These are phyloP conservation scores for Alternaria burnsii DNA, from an alignment of 2,329 filamentous ascomycete species.

Conservation along the genomic window DNA sequence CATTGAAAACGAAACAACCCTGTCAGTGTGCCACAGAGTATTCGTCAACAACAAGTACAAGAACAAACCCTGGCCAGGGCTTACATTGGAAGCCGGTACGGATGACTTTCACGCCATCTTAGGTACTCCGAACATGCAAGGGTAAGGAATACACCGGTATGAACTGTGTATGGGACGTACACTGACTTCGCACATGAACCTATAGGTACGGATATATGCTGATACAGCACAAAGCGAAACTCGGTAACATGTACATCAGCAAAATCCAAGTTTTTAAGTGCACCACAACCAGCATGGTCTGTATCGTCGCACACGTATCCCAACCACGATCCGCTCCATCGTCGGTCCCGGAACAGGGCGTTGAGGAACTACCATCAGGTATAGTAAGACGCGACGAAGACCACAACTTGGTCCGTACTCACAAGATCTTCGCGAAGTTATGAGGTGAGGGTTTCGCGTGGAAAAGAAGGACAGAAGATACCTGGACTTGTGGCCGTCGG, in stretches of 20 bases:
- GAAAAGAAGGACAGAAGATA: background rate
- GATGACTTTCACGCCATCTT: too few species aligned
- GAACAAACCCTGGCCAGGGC: too few species aligned
- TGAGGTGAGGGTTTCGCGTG: background rate
- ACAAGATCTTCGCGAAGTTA: slow-evolving; percentile 11
- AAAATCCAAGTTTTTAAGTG: slow-evolving; percentile 24
- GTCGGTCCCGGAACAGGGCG: background rate
- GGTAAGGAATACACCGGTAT: too few species aligned
- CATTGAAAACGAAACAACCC: too few species aligned
- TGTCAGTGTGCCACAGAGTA: too few species aligned
- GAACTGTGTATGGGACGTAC: too few species aligned
- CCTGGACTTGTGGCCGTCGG: background rate
- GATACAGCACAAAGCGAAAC: slow-evolving; percentile 27
- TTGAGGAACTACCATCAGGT: background rate
- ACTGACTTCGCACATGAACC: too few species aligned
- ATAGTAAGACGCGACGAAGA: background rate
- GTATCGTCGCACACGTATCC: too few species aligned
- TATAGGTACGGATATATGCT: slow-evolving; percentile 25
- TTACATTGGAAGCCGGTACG: too few species aligned
- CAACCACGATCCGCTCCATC: background rate
- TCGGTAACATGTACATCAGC: slow-evolving; percentile 29
- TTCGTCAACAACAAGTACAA: too few species aligned
- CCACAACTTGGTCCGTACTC: slow-evolving; percentile 1
- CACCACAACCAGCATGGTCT: slow-evolving; percentile 3
- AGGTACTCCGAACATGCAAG: slow-evolving; percentile 26